Evolutionary conservation across 78 protist genomes (phyloP), one percentile per base, ranked within the genome.

Genomic region (Creolimax fragrantissima): DNA sequence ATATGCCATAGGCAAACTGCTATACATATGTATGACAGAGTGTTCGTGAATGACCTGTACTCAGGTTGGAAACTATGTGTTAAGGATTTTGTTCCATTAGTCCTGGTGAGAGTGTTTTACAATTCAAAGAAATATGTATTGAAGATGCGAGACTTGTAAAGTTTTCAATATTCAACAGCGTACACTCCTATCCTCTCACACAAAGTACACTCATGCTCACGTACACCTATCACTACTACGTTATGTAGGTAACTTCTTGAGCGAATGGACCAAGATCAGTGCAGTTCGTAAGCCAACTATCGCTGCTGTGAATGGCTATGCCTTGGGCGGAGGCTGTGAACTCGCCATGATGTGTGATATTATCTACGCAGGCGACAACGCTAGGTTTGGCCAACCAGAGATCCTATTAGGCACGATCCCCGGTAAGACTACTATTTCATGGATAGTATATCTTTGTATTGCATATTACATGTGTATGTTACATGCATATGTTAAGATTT

Each of bases 281-380:
- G 17, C 41, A 35, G 37, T 44, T 42, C 32, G 94, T 58, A 98
- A 95, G 95, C 99, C 99, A 39, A 88, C 97, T 90, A 96, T 98
- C 35, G 99, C 99, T 17, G 99, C 99, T 2, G 98, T 98, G 44
- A 96, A 96, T 88, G 99, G 99, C 67, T 97, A 92, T 89, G 99
- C 99, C 3, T 91, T 91, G 44, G 99, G 99, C 17, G 99, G 99
- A 35, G 99, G 99, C 44, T 97, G 98, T 89, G 99, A 98, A 93
- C 93, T 98, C 24, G 99, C 99, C 17, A 97, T 98, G 99, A 95
- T 96, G 95, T 97, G 99, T 94, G 98, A 97, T 92, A 92, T 97
- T 39, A 96, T 97, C 86, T 91, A 95, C 39, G 96, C 97, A 37
- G 90, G 96, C 41, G 96, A 94, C 58, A 93, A 95, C 42, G 98